Percentiles rank a stretch among this genome's conserved stretches.
Conservation (phyloP, 495 filamentous ascomycete genomes). For the Saxophila tyrrhenica region DNA sequence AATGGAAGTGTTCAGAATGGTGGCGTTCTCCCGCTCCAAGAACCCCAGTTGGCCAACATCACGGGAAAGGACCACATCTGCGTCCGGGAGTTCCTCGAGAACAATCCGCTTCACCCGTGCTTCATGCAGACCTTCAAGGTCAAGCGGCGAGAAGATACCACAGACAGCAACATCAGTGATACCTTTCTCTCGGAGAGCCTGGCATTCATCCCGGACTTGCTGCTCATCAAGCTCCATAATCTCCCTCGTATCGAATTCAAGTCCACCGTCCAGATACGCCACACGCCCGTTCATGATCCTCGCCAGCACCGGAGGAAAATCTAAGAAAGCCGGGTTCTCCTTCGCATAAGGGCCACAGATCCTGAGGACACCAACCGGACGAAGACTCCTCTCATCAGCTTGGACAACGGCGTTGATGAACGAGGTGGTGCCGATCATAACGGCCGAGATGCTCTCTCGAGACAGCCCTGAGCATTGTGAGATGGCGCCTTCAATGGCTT, state of each 20-base stretch:
- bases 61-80: slow-evolving; percentile 37
- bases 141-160: slow-evolving; percentile 48
- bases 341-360: slow-evolving; percentile 44
- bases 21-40: slow-evolving; percentile 42
- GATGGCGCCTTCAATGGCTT: slow-evolving; percentile 30
- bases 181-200: slow-evolving; percentile 33
- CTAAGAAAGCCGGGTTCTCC: slow-evolving; percentile 44
- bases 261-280: slow-evolving; percentile 36
- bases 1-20: slow-evolving; percentile 42
- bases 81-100: slow-evolving; percentile 32
- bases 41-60: slow-evolving; percentile 39
- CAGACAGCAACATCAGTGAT: slow-evolving; percentile 44
- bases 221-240: slow-evolving; percentile 37
- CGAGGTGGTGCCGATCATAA: slow-evolving; percentile 53
- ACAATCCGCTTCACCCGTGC: slow-evolving; percentile 36
- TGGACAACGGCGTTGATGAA: slow-evolving; percentile 56
- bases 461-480: slow-evolving; percentile 24
- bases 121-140: slow-evolving; percentile 39
- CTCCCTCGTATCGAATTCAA: slow-evolving; percentile 40
- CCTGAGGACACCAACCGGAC: slow-evolving; percentile 43
- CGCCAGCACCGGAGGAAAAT: slow-evolving; percentile 27
- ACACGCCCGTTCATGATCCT: slow-evolving; percentile 37
- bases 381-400: slow-evolving; percentile 39
- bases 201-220: slow-evolving; percentile 35
- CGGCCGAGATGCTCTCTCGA: slow-evolving; percentile 37